Percentiles rank a stretch among this genome's conserved stretches.
These are phyloP conservation scores for Dioscorea dumetorum DNA, from an alignment of 106 monocot genomes.

Conservation along the genomic window DNA sequence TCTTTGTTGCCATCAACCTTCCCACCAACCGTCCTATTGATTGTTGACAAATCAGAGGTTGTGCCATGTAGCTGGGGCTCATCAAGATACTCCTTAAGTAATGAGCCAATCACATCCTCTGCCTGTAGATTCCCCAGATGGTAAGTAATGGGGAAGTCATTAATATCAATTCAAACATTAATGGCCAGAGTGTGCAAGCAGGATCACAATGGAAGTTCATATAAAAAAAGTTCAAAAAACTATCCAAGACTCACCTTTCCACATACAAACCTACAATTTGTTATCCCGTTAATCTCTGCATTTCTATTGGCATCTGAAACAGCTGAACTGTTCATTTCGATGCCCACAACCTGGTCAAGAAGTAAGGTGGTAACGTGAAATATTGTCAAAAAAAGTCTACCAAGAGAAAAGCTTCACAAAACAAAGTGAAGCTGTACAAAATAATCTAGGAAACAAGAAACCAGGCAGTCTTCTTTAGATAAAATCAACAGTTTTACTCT, in stretches of 20 bases:
- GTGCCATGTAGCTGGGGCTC: slow-evolving; percentile 17
- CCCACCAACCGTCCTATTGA: neutral
- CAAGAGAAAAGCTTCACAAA: too few species aligned
- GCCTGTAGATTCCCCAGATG: slow-evolving; percentile 36
- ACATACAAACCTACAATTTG: slow-evolving; percentile 89
- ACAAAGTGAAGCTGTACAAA: too few species aligned
- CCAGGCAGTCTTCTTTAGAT: too few species aligned
- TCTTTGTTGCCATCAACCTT: too few species aligned
- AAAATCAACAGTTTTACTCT: too few species aligned
- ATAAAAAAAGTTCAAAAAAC: too few species aligned
- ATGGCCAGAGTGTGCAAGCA: too few species aligned
- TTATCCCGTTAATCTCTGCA: slow-evolving; percentile 81
- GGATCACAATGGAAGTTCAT: too few species aligned
- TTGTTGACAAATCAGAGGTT: slow-evolving; percentile 6
- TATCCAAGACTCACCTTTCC: slow-evolving; percentile 47
- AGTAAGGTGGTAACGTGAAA: neutral
- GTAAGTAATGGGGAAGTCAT: too few species aligned
- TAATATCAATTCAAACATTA: too few species aligned
- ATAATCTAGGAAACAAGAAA: too few species aligned
- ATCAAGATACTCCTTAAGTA: slow-evolving; percentile 76
- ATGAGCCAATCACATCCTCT: slow-evolving; percentile 71
- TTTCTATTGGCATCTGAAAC: slow-evolving; percentile 84
- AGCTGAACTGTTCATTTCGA: slow-evolving; percentile 93
- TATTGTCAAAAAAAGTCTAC: too few species aligned
- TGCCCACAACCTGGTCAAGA: slow-evolving; percentile 75